Base-by-base conservation (phyloP, 139 green algal genomes). In the Astrephomene gubernaculifera region DNA sequence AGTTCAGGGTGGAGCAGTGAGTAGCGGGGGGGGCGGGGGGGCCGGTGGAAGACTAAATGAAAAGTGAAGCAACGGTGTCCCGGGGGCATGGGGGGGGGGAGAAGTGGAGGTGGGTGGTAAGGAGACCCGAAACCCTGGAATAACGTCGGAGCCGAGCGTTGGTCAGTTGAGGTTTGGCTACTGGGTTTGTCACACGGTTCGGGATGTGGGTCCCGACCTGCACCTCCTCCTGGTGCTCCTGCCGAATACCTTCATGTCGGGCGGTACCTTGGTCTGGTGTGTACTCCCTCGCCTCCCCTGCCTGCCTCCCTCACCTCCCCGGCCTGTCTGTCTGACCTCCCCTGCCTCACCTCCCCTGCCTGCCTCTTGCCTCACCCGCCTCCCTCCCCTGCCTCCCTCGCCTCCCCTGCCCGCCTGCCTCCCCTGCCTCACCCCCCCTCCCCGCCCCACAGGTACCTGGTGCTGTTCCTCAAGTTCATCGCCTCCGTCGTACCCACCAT, bases 391-490 rank as follows among this genome's bases (percentile, higher is more conserved):
- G 19, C 33, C 64, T 25, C 27, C 64, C 17, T 12, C 49, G 17
- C 49, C 33, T 43, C 41, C 27, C 64, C 33, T 43, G 17, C 65
- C 31, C 65, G 33, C 22, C 31, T 35, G 33, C 35, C 65, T 4
- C 65, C 35, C 38, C 33, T 4, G 25, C 65, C 27, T 39, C 8
- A 21, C 68, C 41, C 24, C 5, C 68, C 68, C 27, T 2, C 25
- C 68, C 68, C 17, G 24, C 1, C 38, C 25, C 71, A 84, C 92
- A 97, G 94, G 76, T 98, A 99, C 87, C 86, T 98, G 75, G 83
- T 99, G 19, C 88, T 98, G 12, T 99, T 99, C 89, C 92, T 99
- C 10, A 98, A 99, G 90, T 99, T 99, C 87, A 99, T 99, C 38
- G 92, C 95, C 5, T 96, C 93, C 10, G 94, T 99, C n/a, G 91